These are phyloP conservation scores for Tetrapisispora taiwanensis DNA, from an alignment of 805 yeast species.

Conservation along the genomic window DNA sequence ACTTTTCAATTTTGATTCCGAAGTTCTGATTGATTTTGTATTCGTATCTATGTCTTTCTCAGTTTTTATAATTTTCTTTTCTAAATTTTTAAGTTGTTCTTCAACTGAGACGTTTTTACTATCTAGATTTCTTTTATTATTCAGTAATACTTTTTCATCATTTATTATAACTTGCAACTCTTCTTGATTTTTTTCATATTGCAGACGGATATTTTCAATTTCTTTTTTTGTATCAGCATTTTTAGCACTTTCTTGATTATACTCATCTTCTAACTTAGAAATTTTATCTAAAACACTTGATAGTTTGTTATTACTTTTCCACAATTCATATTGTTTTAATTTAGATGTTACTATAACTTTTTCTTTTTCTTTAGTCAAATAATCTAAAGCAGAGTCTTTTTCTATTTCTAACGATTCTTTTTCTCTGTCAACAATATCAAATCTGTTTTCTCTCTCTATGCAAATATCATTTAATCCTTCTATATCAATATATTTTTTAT, in stretches of 20 bases:
- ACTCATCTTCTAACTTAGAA: slow-evolving; percentile 32
- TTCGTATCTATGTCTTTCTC: slow-evolving; percentile 44
- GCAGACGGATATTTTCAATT: slow-evolving; percentile 25
- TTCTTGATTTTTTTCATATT: slow-evolving; percentile 17
- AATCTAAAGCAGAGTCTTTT: slow-evolving; percentile 60
- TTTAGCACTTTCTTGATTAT: slow-evolving; percentile 36
- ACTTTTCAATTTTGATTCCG: slow-evolving; percentile 38
- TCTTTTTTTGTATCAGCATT: slow-evolving; percentile 33
- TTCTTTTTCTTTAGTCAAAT: slow-evolving; percentile 53
- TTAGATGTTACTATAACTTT: slow-evolving; percentile 44
- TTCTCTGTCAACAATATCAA: slow-evolving; percentile 71
- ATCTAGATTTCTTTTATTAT: slow-evolving; percentile 32
- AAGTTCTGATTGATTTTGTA: slow-evolving; percentile 34
- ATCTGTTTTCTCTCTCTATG: slow-evolving; percentile 68
- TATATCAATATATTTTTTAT: slow-evolving; percentile 45
- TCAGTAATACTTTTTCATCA: slow-evolving; percentile 20
- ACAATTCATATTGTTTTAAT: slow-evolving; percentile 43
- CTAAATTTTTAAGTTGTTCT: slow-evolving; percentile 63
- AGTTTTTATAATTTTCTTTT: slow-evolving; percentile 47
- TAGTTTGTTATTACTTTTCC: slow-evolving; percentile 33
- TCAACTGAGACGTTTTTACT: slow-evolving; percentile 58
- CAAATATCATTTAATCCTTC: slow-evolving; percentile 75
- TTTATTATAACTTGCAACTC: slow-evolving; percentile 21
- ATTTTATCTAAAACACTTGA: slow-evolving; percentile 31
- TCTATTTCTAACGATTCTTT: slow-evolving; percentile 50